Evolutionary conservation across 345 rosid genomes (phyloP), one percentile per base, ranked within the genome.

Genomic region (Leavenworthia alabamica): DNA sequence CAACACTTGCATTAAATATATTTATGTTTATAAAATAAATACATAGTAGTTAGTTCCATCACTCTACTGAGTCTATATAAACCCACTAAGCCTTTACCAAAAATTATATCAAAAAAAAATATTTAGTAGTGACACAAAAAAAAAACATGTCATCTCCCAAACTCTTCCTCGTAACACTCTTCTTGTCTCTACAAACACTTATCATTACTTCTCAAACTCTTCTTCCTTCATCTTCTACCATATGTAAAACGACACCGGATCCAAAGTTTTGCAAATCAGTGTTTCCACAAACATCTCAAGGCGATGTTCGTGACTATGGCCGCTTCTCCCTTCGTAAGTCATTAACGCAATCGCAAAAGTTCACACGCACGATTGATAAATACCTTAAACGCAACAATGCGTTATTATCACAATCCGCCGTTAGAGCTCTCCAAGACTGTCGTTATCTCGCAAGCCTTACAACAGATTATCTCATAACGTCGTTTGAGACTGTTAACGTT

Each of bases 381-480:
- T 89, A 86, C 66, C 80, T 85, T 4, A 37, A 58, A n/a, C 73
- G 64, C 59, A 64, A 62, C 36, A 75, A 23, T 23, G 51, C 75
- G 8, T 10, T 75, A 11, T 41, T 89, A 31, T 76, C 95, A 0
- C 22, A 35, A 11, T 1, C 85, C 10, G 83, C 85, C 1, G 9
- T 78, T 48, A 61, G 86, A 5, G 98, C 97, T 11, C 82, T 92
- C 6, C 80, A 86, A 72, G 98, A 92, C 62, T 92, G 97, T 71
- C 70, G 43, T 7, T 46, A 61, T 7, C 80, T 92, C 3, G 89
- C 89, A 12, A 42, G 27, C 14, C 63, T 78, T 48, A 86, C 83
- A 66, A 48, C 81, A 8, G 97, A 86, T 22, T 86, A 79, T 54
- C 76, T 92, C 49, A 26, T 40, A 27, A 79, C 60, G 39, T 70